Evolutionary conservation across 176 grass and related monocot species (phyloP), one percentile per base, ranked within the genome.

Genomic region (Carex kokanica): DNA sequence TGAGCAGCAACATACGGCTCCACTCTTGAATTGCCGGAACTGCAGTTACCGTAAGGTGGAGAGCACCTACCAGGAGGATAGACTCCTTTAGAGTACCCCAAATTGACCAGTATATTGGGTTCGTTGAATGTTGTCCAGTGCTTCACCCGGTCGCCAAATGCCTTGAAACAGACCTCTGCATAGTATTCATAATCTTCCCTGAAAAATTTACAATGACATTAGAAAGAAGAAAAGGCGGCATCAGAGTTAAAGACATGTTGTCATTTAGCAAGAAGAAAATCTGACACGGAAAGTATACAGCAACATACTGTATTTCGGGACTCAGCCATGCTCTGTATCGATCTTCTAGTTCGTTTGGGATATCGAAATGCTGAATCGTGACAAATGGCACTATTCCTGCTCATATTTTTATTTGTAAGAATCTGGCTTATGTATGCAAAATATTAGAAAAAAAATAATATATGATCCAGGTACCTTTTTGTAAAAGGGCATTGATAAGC

Each of bases 1-100:
- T 97, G 92, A 20, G 65, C 92, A 38, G 55, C 90, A 83, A 85
- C 54, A 85, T 97, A 94, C 60, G 94, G 94, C 58, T 97, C 92
- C 2, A 60, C 65, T 45, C 83, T 82, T 45, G 94, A 97, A 84
- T 97, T 88, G 38, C 88, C 94, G 29, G 56, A 81, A 57, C 51
- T 3, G 15, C 94, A 94, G 45, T 85, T 84, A 5, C 90, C 92
- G 81, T 67, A 94, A 12, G 90, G 88, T 34, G 62, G 8, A 21
- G 94, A 92, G 82, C 90, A 94, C 27, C 12, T 85, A 43, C 15
- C 57, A 6, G 92, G 92, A 40, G 92, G 89, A 78, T 86, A 80
- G 24, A 1, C 8, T 52, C 92, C 89, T 2, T 0, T 34, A 0
- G 41, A 6, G 41, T 88, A 91, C 79, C 45, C 62, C 3, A 63